Evolutionary conservation across 345 rosid genomes (phyloP), one percentile per base, ranked within the genome.

Genomic region (Geranium rotundifolium): DNA sequence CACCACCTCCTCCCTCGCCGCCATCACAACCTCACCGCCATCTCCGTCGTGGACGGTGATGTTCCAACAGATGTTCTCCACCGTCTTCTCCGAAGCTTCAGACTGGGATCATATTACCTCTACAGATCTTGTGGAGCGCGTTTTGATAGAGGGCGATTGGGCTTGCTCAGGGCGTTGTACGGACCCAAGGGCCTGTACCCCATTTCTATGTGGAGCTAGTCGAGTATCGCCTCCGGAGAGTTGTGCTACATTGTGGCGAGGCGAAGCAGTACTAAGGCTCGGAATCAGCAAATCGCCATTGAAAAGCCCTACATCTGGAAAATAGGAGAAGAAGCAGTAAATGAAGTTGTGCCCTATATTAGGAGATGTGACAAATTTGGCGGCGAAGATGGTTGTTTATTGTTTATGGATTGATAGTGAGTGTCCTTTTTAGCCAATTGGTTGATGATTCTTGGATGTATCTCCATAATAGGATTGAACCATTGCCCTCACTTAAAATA

Each of bases 181-280:
- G 88, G 85, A 5, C 91, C 93, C 64, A 84, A 69, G 5, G 95
- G 87, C 63, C 90, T 69, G 64, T 91, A 89, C 20, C 89, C 86
- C 95, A 91, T 89, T 69, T 91, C 98, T 77, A 82, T 89, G 59
- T 85, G 88, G 52, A 88, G 71, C 98, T 91, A 91, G 69, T 86
- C 91, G 39, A 83, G 59, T 41, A 88, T 88, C 20, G 79, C 90
- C 71, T 88, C 91, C 27, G 96, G 86, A 46, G 67, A 71, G 86
- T 59, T 85, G 85, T 60, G 81, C 86, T 71, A 75, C 85, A 81
- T 78, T 69, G 27, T 65, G 18, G 15, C 8, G 7, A 31, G 7
- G 7, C n/a, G n/a, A n/a, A n/a, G n/a, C 37, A 31, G 7, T 2
- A 2, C 37, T 31, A 31, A 7, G 19, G 37, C 3, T 10, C 13